phyloP scores from a whole-genome alignment of 805 yeast genomes.

The Lipomyces spencermartinsiae region DNA sequence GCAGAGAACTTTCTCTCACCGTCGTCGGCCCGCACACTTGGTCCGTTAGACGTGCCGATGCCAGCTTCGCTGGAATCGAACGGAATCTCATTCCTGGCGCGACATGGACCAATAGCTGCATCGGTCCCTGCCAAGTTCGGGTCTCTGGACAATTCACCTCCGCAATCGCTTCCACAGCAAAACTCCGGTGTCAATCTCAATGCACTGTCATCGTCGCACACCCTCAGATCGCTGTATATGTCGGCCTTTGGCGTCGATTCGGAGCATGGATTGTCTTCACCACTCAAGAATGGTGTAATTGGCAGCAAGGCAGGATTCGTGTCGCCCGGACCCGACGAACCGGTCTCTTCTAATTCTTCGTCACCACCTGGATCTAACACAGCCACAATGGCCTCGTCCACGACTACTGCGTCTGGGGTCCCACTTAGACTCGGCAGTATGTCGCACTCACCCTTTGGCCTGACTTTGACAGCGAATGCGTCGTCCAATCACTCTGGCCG shows the following conservation, averaged over 20 bases:
- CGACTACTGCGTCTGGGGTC: neutral
- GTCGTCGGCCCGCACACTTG: slow-evolving; percentile 33
- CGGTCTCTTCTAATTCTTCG: slow-evolving; percentile 13
- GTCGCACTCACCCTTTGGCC: neutral
- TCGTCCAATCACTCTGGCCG: slow-evolving; percentile 15
- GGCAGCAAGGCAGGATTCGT: slow-evolving; percentile 17
- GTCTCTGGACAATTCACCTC: slow-evolving; percentile 23
- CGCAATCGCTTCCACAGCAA: slow-evolving; percentile 25
- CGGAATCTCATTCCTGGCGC: slow-evolving; percentile 32
- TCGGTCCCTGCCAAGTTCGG: slow-evolving; percentile 39
- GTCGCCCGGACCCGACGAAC: slow-evolving; percentile 16
- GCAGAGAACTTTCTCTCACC: slow-evolving; percentile 21
- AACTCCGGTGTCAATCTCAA: neutral
- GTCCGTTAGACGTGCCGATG: slow-evolving; percentile 34
- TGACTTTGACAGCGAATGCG: neutral
- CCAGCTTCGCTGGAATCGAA: slow-evolving; percentile 40
- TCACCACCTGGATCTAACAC: slow-evolving; percentile 12
- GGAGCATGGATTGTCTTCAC: slow-evolving; percentile 1
- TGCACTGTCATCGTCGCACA: slow-evolving; percentile 20
- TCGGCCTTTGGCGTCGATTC: slow-evolving; percentile 37
- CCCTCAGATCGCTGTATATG: slow-evolving; percentile 33
- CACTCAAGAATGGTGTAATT: slow-evolving; percentile 7
- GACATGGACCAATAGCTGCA: slow-evolving; percentile 40
- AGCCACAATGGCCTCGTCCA: slow-evolving; percentile 20
- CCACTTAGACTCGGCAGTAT: neutral